Evolutionary conservation across 1,284 basidiomycete species (phyloP), one percentile per base, ranked within the genome.

Genomic region (Moesziomyces parantarcticus): DNA sequence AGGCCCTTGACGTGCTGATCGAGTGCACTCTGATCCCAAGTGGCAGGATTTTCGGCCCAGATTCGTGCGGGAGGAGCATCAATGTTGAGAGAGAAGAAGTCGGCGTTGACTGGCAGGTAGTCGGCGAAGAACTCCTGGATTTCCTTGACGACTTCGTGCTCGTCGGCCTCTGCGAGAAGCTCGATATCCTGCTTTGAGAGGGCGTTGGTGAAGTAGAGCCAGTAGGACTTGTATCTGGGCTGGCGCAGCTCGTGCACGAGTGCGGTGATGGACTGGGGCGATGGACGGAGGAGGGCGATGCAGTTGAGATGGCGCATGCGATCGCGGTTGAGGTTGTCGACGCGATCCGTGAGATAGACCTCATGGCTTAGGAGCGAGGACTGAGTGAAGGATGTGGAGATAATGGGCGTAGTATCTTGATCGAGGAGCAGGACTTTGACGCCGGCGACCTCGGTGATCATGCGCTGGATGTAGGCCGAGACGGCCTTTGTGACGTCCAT

Each of bases 381-480:
- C 82, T 99, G 97, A 0, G 97, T 99, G 2, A 94, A 91, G 5
- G 94, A 92, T 9, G 97, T 88, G 2, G 95, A 98, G 13, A 99
- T 92, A 73, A 98, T 96, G 1, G 97, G 94, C n/a, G 97, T 60
- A n/a, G 96, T 99, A 83, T 97, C 93, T 23, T 90, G 88, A 84
- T 99, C 97, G 25, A 99, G 89, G 32, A 99, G 88, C 44, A 99
- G 88, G n/a, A 98, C 94, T 85, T 99, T 99, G 92, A 99, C 98
- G 8, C 93, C 89, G 4, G 72, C 46, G 49, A 94, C 92, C 58
- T 90, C 90, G 29, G 91, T 90, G 65, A 97, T 89, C 87, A 98
- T 88, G 86, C 93, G 96, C 74, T 89, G 88, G 80, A 98, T 89
- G 87, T 99, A 99, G 18, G 91, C 92, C 85, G 95, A 92, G 43